Evolutionary conservation across 2,329 filamentous ascomycete species (phyloP).

Genomic region (Atkinsonella hypoxylon): DNA sequence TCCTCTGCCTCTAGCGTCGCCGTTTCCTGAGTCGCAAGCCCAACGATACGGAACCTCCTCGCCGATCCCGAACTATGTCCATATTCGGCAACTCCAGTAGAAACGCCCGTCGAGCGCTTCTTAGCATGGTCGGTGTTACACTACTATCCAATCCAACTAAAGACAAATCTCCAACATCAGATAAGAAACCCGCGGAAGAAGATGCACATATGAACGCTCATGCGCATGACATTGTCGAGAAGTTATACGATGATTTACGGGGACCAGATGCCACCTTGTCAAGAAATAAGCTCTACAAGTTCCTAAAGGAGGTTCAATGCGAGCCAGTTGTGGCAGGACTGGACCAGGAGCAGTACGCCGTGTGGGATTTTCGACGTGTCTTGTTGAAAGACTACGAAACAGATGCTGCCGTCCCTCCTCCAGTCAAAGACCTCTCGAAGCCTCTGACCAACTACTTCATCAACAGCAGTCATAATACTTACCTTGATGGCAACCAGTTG

Average conservation of each 20-base stretch:
- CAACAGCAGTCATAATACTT: conserved; percentile 91
- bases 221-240: conserved; percentile 35
- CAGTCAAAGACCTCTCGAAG: conserved; percentile 45
- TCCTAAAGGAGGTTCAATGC: conserved; percentile 38
- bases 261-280: conserved; percentile 19
- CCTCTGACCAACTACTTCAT: conserved; percentile 87
- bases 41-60: conserved; percentile 11
- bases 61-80: conserved; percentile 25
- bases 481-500: conserved; percentile 77
- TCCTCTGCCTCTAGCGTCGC: conserved; percentile 7
- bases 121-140: conserved; percentile 22
- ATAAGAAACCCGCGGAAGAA: conserved; percentile 10
- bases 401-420: conserved; percentile 31
- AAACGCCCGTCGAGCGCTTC: conserved; percentile 17
- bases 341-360: conserved; percentile 29
- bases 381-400: conserved; percentile 33
- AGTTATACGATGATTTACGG: conserved; percentile 34
- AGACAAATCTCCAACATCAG: conserved; percentile 15
- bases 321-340: conserved; percentile 24
- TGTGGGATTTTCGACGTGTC: conserved; percentile 37
- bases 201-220: conserved; percentile 33
- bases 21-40: conserved; percentile 8
- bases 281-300: conserved; percentile 29
- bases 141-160: conserved; percentile 14
- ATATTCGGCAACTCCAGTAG: conserved; percentile 26